A percentile compares a stretch with the other conserved stretches of the same genome.
Conservation (phyloP, 2,329 filamentous ascomycete genomes). For the Cytospora mali region DNA sequence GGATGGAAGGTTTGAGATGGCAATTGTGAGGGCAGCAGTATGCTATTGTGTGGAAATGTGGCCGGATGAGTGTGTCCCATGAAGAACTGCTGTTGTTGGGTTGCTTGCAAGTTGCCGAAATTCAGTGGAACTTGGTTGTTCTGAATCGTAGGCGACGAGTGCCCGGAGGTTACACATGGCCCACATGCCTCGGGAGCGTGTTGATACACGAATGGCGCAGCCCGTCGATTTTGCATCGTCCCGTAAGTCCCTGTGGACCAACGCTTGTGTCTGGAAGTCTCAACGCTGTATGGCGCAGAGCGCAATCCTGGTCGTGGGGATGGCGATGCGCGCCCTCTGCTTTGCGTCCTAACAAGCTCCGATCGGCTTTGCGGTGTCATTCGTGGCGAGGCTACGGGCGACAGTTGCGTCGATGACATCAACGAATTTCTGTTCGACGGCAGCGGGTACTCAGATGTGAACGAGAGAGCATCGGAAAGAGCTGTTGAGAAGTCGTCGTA, state of each 20-base stretch:
- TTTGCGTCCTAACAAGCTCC: conserved; percentile 64
- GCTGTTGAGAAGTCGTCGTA: conserved; percentile 72
- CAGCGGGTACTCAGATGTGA: conserved; percentile 67
- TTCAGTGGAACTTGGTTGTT: conserved; percentile 54
- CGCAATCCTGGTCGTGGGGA: conserved; percentile 70
- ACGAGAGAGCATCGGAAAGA: conserved; percentile 68
- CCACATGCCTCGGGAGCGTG: conserved; percentile 62
- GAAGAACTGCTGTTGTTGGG: conserved; percentile 59
- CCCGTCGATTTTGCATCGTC: conserved; percentile 56
- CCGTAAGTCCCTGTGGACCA: conserved; percentile 79
- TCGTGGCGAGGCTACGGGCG: conserved; percentile 71
- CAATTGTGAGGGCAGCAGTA: conserved; percentile 61
- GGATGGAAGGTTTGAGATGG: conserved; percentile 53
- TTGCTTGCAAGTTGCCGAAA: conserved; percentile 57
- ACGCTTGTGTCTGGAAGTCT: conserved; percentile 64
- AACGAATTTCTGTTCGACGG: conserved; percentile 70
- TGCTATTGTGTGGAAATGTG: conserved; percentile 57
- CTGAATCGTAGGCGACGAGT: conserved; percentile 53
- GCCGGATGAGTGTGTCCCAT: conserved; percentile 50
- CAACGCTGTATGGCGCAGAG: conserved; percentile 71
- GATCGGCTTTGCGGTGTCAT: conserved; percentile 64
- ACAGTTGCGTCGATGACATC: conserved; percentile 71
- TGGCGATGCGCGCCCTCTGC: conserved; percentile 70
- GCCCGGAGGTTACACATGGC: conserved; percentile 55
- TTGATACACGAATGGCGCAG: conserved; percentile 65